Conservation (phyloP, 2,329 filamentous ascomycete genomes). For the Stagonosporopsis tanaceti region DNA sequence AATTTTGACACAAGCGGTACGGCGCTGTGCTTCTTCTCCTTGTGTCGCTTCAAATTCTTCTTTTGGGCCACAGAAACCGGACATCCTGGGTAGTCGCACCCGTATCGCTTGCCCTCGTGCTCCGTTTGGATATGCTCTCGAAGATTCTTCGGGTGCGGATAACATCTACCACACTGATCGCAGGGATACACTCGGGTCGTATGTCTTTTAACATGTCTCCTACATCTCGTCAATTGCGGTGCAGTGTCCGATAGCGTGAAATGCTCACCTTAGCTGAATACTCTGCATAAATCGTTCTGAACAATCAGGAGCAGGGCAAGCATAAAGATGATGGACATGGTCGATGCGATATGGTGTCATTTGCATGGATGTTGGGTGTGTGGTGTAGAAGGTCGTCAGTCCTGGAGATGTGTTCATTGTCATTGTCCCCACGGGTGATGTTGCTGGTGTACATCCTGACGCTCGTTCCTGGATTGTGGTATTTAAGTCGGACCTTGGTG, state of each 20-base stretch:
- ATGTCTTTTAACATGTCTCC: neutral
- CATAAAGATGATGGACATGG: neutral
- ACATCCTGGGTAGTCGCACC: conserved; percentile 13
- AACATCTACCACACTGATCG: neutral
- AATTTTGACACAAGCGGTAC: too few relatives aligned
- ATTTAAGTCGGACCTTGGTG: neutral
- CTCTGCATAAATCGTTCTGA: neutral
- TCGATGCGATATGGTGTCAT: neutral
- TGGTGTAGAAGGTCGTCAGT: neutral
- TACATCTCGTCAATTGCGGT: neutral
- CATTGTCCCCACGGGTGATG: too few relatives aligned
- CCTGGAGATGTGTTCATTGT: too few relatives aligned
- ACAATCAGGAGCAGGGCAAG: neutral
- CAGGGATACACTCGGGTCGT: neutral
- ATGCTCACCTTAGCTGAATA: neutral
- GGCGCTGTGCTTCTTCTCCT: neutral
- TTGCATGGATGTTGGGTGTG: too few relatives aligned
- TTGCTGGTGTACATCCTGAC: too few relatives aligned
- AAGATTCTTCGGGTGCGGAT: conserved; percentile 13
- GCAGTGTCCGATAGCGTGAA: neutral
- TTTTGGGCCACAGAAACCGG: conserved; percentile 10
- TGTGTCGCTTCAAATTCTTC: conserved; percentile 22
- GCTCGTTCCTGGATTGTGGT: too few relatives aligned
- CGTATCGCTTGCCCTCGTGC: conserved; percentile 8
- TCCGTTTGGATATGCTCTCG: conserved; percentile 14